Percentiles rank a stretch among this genome's conserved stretches.
Conservation (phyloP, 208 protist genomes). For the Polymyxa betae region DNA sequence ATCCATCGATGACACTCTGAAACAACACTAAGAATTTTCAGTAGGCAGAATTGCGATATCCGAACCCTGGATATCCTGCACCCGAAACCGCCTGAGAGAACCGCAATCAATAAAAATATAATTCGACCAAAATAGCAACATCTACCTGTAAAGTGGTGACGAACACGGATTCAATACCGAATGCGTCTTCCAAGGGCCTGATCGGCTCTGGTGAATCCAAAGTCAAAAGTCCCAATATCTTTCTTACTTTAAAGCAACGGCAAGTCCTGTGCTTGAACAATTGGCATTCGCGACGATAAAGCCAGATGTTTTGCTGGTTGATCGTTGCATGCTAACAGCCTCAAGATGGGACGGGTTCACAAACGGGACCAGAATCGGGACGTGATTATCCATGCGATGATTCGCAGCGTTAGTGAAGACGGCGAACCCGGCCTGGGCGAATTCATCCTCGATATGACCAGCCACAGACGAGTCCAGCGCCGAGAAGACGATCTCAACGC, state of each 20-base stretch:
- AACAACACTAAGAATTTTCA: slow-evolving; percentile 23
- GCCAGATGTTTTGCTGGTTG: slow-evolving; percentile 53
- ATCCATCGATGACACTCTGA: slow-evolving; percentile 68
- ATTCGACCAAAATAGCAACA: background rate
- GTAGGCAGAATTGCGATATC: background rate
- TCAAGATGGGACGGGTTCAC: slow-evolving; percentile 69
- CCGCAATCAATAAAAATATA: slow-evolving; percentile 50
- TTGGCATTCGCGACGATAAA: slow-evolving; percentile 71
- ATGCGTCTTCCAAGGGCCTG: slow-evolving; percentile 61
- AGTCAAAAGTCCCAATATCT: background rate
- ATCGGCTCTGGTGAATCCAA: background rate
- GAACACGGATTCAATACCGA: slow-evolving; percentile 65
- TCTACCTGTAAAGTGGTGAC: slow-evolving; percentile 67
- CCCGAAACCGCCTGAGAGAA: slow-evolving; percentile 62
- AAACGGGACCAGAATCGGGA: slow-evolving; percentile 69
- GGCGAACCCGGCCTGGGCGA: slow-evolving; percentile 46
- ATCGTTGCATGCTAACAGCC: slow-evolving; percentile 60
- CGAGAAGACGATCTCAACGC: slow-evolving; percentile 47
- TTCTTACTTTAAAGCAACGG: slow-evolving; percentile 59
- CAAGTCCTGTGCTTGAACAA: slow-evolving; percentile 64
- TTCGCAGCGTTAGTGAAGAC: slow-evolving; percentile 73
- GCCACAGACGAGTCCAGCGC: slow-evolving; percentile 29
- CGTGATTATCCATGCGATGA: slow-evolving; percentile 69
- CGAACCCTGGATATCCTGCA: slow-evolving; percentile 28
- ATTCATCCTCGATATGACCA: slow-evolving; percentile 18